A percentile compares a stretch with the other conserved stretches of the same genome.
Conservation (phyloP, 805 yeast species). For the Hyphopichia homilentoma region DNA sequence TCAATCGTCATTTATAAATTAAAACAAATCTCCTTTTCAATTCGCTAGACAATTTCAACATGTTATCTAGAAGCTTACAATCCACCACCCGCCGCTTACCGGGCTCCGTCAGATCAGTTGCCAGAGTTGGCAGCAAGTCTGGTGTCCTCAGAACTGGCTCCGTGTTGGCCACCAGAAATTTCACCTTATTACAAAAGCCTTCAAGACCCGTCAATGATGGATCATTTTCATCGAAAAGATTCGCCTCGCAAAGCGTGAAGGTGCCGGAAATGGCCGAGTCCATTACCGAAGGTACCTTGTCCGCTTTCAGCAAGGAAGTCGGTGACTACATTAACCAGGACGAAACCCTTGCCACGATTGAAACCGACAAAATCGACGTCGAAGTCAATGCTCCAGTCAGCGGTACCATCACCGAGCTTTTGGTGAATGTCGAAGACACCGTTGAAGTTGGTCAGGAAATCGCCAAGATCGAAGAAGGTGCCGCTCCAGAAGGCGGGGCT, state of each 20-base stretch:
- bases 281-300: constrained; percentile 91
- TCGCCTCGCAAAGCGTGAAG: constrained; percentile 55
- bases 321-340: constrained; percentile 87
- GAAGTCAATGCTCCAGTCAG: constrained; percentile 93
- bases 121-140: too few species aligned
- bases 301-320: constrained; percentile 61
- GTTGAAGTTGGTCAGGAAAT: constrained; percentile 95
- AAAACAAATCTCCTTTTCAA: too few species aligned
- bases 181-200: constrained; percentile 5
- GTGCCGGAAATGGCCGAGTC: constrained; percentile 99
- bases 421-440: constrained; percentile 84
- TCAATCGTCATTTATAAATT: too few species aligned
- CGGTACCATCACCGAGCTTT: constrained; percentile 83
- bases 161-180: constrained; percentile 16
- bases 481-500: constrained; percentile 60
- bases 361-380: constrained; percentile 96
- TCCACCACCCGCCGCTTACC: constrained; percentile 12
- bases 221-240: constrained; percentile 27
- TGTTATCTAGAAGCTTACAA: constrained; percentile 15
- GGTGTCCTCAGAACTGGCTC: constrained; percentile 10
- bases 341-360: constrained; percentile 93
- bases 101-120: constrained; percentile 4
- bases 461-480: constrained; percentile 78
- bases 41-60: too few species aligned
- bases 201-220: constrained; percentile 4